These are phyloP conservation scores for Helichrysum umbraculigerum DNA, from an alignment of 129 eudicot species.

Conservation along the genomic window DNA sequence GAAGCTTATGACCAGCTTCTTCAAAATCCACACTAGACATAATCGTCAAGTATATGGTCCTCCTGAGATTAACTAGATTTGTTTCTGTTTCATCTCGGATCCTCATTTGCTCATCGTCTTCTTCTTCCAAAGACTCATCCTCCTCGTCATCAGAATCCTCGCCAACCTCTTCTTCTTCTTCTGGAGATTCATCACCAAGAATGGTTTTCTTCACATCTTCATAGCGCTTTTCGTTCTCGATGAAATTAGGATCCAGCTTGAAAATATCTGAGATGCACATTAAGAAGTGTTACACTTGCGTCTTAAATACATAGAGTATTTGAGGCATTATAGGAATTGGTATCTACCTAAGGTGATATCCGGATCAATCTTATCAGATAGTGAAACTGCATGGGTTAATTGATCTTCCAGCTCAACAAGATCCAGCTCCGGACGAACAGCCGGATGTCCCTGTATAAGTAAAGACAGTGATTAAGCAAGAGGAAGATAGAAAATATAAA, in stretches of 20 bases:
- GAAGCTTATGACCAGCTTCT: slow-evolving; percentile 94
- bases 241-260: slow-evolving; percentile 71
- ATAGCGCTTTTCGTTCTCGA: slow-evolving; percentile 73
- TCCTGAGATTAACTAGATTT: slow-evolving; percentile 75
- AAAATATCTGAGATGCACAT: slow-evolving; percentile 60
- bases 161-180: slow-evolving; percentile 67
- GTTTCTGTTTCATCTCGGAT: slow-evolving; percentile 93
- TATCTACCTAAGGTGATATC: slow-evolving; percentile 68
- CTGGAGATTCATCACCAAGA: slow-evolving; percentile 85
- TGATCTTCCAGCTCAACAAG: slow-evolving; percentile 96
- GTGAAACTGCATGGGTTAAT: slow-evolving; percentile 84
- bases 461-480: slow-evolving; percentile 1
- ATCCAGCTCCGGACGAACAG: slow-evolving; percentile 92
- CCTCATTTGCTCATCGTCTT: slow-evolving; percentile 68
- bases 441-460: slow-evolving; percentile 71
- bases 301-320: too few species aligned
- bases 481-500: slow-evolving; percentile 2
- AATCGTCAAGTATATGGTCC: slow-evolving; percentile 89
- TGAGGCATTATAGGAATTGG: neutral
- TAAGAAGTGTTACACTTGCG: neutral
- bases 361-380: slow-evolving; percentile 71
- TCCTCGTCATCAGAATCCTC: slow-evolving; percentile 64
- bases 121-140: slow-evolving; percentile 71
- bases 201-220: slow-evolving; percentile 84
- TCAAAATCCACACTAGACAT: slow-evolving; percentile 99